These are phyloP conservation scores for Rhododendron molle DNA, from an alignment of 148 eudicot genomes.

Conservation along the genomic window DNA sequence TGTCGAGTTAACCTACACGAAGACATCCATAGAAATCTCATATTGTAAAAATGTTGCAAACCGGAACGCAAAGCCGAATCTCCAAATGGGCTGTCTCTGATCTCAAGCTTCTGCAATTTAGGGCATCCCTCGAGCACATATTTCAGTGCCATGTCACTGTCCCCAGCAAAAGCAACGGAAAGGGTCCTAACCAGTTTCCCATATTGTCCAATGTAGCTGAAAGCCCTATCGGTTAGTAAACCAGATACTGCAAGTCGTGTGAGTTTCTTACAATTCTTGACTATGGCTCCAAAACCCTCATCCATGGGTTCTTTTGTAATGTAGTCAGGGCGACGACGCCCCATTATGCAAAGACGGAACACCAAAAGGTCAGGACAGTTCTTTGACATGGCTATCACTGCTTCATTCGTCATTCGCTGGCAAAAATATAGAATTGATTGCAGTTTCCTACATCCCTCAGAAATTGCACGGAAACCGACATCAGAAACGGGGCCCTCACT, in stretches of 20 bases:
- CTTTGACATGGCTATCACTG: constrained; percentile 75
- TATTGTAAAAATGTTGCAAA: constrained; percentile 61
- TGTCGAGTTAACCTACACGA: constrained; percentile 56
- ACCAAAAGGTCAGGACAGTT: constrained; percentile 76
- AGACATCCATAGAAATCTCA: constrained; percentile 89
- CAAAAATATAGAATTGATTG: constrained; percentile 74
- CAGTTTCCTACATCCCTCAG: constrained; percentile 70
- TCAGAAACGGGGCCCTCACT: constrained; percentile 74
- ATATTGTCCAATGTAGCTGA: constrained; percentile 60
- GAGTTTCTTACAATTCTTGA: constrained; percentile 81
- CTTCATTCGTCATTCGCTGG: constrained; percentile 86
- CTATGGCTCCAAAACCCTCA: constrained; percentile 90
- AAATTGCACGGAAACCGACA: constrained; percentile 72
- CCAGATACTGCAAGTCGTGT: constrained; percentile 82
- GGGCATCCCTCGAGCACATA: constrained; percentile 73
- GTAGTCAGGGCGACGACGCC: constrained; percentile 65
- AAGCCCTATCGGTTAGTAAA: constrained; percentile 64
- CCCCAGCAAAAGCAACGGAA: constrained; percentile 86
- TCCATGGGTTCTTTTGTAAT: constrained; percentile 78
- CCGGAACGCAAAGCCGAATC: constrained; percentile 60
- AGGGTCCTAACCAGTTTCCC: constrained; percentile 71
- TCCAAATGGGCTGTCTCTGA: constrained; percentile 83
- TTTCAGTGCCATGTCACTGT: constrained; percentile 66
- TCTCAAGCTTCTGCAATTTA: constrained; percentile 76
- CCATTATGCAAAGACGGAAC: constrained; percentile 85